Conservation (phyloP, 2,329 filamentous ascomycete genomes). For the Botrytis paeoniae region DNA sequence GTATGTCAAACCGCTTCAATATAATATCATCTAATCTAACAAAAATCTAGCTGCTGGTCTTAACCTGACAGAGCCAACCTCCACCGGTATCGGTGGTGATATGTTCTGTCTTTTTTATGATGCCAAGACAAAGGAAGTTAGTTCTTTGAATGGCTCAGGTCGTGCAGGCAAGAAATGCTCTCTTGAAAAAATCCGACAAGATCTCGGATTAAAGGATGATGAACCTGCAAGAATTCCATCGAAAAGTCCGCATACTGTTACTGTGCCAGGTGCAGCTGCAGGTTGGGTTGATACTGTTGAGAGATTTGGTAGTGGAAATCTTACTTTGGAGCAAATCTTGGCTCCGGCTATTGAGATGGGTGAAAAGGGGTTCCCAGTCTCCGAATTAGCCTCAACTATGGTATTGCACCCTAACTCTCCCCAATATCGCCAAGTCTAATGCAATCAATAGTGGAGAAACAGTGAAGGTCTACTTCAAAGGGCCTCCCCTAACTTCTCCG, state of each 20-base stretch:
- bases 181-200: conserved; percentile 66
- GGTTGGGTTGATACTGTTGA: conserved; percentile 91
- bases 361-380: conserved; percentile 87
- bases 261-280: conserved; percentile 84
- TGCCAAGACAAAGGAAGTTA: conserved; percentile 67
- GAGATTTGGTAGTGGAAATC: conserved; percentile 82
- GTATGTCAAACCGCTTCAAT: conserved; percentile 45
- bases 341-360: conserved; percentile 79
- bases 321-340: conserved; percentile 74
- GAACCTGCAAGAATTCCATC: conserved; percentile 64
- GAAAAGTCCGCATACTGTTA: conserved; percentile 74
- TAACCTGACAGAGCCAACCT: conserved; percentile 89
- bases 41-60: conserved; percentile 70
- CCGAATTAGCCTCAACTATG: conserved; percentile 55
- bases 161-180: conserved; percentile 68
- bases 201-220: conserved; percentile 62
- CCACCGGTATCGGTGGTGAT: conserved; percentile 93
- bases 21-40: conserved; percentile 8
- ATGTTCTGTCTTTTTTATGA: conserved; percentile 48
- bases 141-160: conserved; percentile 90
- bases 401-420: conserved; percentile 23
- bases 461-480: conserved; percentile 61
- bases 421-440: conserved; percentile 10
- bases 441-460: conserved; percentile 61
- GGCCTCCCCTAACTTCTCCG: conserved; percentile 80